These are phyloP conservation scores for Coriolopsis trogii DNA, from an alignment of 1,284 basidiomycete species.

Conservation along the genomic window DNA sequence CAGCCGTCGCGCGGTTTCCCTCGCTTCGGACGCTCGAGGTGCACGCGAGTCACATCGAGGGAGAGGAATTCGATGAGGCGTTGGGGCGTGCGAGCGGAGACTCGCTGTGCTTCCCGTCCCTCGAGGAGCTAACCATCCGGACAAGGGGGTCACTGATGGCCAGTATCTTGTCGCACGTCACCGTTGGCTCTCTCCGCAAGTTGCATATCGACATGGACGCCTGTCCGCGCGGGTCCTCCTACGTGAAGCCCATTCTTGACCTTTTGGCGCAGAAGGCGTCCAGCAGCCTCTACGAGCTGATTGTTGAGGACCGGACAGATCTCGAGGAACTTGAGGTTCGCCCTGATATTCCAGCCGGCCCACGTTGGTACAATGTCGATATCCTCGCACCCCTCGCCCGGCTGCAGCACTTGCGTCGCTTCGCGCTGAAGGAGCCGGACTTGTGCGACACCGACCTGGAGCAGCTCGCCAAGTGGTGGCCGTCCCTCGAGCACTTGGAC, in stretches of 20 bases:
- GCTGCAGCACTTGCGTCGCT: constrained; percentile 38
- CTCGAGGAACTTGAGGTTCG: constrained; percentile 22
- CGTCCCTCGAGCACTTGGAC: constrained; percentile 43
- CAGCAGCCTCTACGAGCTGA: constrained; percentile 43
- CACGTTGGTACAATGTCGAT: constrained; percentile 25
- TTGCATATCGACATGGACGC: constrained; percentile 42
- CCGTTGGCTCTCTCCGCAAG: constrained; percentile 36
- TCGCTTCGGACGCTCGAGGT: constrained; percentile 47
- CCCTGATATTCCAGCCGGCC: constrained; percentile 2
- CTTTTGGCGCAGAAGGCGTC: constrained; percentile 40
- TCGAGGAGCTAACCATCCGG: constrained; percentile 49
- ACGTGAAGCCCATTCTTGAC: constrained; percentile 44
- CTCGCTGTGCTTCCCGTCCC: constrained; percentile 40
- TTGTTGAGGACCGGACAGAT: constrained; percentile 41
- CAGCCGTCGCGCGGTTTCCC: constrained; percentile 45
- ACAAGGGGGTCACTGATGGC: constrained; percentile 34
- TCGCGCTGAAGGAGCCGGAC: constrained; percentile 38
- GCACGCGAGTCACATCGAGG: constrained; percentile 46
- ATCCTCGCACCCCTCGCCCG: constrained; percentile 36
- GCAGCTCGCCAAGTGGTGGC: constrained; percentile 41
- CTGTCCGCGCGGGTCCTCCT: constrained; percentile 31
- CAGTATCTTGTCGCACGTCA: constrained; percentile 41
- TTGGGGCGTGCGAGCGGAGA: constrained; percentile 18
- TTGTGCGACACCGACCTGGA: constrained; percentile 45
- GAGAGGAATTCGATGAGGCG: constrained; percentile 33